These are phyloP conservation scores for Fraxinus angustifolia DNA, from an alignment of 305 asterid species.

Conservation along the genomic window DNA sequence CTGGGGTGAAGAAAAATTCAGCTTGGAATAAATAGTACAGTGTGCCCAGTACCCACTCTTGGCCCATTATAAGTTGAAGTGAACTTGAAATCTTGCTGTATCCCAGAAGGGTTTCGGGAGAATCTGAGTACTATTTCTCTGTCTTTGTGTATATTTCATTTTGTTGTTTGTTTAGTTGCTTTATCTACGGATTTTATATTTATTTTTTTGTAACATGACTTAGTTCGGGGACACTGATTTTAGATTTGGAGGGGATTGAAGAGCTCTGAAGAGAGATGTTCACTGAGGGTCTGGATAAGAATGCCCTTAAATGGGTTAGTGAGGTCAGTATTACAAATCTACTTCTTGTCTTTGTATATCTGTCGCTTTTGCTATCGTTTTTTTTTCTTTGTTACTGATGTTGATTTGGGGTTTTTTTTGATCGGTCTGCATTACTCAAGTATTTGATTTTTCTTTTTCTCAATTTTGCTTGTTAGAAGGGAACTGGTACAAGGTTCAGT, in stretches of 20 bases:
- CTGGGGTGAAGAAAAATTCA: not conserved
- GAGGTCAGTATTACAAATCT: conserved; percentile 28
- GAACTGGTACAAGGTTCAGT: not conserved
- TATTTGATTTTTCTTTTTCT: not conserved
- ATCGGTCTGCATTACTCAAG: not conserved
- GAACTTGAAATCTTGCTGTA: not conserved
- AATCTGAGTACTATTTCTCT: not conserved
- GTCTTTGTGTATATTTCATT: not conserved
- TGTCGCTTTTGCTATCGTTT: not conserved
- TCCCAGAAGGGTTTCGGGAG: not conserved
- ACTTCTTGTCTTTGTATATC: not conserved
- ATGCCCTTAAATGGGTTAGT: conserved; percentile 53
- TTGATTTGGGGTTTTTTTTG: not conserved
- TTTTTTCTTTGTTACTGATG: not conserved
- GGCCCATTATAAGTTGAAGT: not conserved
- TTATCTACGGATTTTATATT: too few relatives aligned
- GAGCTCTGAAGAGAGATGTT: conserved; percentile 32
- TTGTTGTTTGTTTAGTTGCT: too few relatives aligned
- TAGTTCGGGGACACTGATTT: not conserved
- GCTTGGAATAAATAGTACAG: not conserved
- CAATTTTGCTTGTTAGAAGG: not conserved
- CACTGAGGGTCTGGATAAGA: conserved; percentile 46
- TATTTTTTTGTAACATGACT: not conserved
- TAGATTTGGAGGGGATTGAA: conserved; percentile 5
- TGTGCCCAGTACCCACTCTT: not conserved